Base-by-base conservation (phyloP, 371 early-diverging fungal genomes). In the Cokeromyces recurvatus region DNA sequence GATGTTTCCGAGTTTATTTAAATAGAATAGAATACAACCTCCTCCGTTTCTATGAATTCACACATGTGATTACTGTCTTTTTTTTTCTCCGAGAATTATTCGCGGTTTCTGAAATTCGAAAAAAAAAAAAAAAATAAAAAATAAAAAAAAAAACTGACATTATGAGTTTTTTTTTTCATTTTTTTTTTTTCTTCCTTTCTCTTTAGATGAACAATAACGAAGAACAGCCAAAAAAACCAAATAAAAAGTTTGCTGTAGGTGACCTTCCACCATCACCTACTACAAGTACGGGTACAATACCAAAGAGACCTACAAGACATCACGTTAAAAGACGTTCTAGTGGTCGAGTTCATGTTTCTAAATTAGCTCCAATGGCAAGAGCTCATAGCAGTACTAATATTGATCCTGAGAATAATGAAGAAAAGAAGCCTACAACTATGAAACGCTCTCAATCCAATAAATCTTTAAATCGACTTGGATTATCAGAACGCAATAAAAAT, bases 261-360 rank as follows among this genome's bases (percentile, higher is more conserved):
- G 62, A 61, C 2, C 21, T 57, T 19, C 54, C 51, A 11, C 60
- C 55, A 29, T 59, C 55, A 16, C 60, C 60, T 19, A 47, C 60
- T 1, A 55, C 51, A 17, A 58, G 51, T 21, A 57, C 43, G 14
- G 45, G 38, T 15, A 51, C 35, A 24, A 44, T 58, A 12, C 61
- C 57, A 22, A 62, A 68, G 43, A 62, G 59, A 29, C 66, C 66
- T 41, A 48, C 29, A 20, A 53, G 70, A 38, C 74, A 73, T 53
- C 74, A 73, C 53, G 68, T 73, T 32, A 73, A 73, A 37, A 62
- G 74, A 47, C 50, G 67, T 31, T 73, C 74, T 2, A 61, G 65
- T 49, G 70, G 74, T 4, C 55, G 70, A 39, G 74, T 73, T 9
- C 74, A 73, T 59, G 74, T 73, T 8, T 58, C 69, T 8, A 73